A percentile compares a stretch with the other conserved stretches of the same genome.
Conservation (phyloP, 2,329 filamentous ascomycete species). For the Pyricularia pennisetigena region DNA sequence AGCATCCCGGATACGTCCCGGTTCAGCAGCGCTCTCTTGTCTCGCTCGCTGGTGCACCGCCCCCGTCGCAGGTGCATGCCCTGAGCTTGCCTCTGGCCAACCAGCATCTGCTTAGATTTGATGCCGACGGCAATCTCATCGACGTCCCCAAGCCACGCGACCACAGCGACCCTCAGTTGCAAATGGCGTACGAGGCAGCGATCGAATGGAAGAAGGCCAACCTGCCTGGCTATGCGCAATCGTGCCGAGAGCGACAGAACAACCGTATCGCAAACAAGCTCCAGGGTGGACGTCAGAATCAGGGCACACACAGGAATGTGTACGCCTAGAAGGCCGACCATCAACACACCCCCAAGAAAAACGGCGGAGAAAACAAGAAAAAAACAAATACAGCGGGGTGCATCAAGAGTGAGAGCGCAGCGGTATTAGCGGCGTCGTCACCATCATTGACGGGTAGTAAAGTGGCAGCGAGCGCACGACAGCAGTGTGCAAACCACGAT, state of each 20-base stretch:
- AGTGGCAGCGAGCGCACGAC: background rate
- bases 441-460: background rate
- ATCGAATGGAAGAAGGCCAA: slow-evolving; percentile 38
- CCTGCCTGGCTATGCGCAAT: slow-evolving; percentile 35
- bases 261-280: slow-evolving; percentile 11
- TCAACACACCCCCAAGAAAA: background rate
- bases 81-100: background rate
- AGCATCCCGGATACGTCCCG: background rate
- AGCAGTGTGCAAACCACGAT: background rate
- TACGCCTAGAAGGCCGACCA: slow-evolving; percentile 1
- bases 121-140: background rate
- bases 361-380: background rate
- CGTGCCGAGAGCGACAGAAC: slow-evolving; percentile 34
- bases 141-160: slow-evolving; percentile 24
- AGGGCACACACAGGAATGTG: background rate
- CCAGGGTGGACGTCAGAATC: background rate
- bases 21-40: background rate
- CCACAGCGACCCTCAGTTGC: slow-evolving; percentile 26
- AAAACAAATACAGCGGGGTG: background rate
- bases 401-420: background rate
- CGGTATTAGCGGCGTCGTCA: background rate
- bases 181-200: slow-evolving; percentile 36
- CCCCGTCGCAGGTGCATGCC: background rate
- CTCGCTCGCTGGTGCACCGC: background rate
- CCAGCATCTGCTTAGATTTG: slow-evolving; percentile 3